These are phyloP conservation scores for Umbelopsis vinacea DNA, from an alignment of 192 early-diverging fungal genomes.

Conservation along the genomic window DNA sequence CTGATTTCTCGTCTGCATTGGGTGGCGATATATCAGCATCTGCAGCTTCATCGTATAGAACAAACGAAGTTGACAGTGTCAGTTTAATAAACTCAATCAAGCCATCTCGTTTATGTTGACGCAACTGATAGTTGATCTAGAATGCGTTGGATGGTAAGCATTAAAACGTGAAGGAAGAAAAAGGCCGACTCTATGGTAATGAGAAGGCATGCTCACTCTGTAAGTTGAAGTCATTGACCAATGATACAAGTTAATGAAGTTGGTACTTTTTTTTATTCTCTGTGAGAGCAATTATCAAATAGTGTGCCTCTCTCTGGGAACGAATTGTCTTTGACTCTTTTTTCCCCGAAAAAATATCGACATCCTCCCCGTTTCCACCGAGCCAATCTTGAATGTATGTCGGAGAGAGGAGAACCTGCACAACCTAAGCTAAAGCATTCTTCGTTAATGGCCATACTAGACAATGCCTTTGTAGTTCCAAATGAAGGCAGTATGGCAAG, in stretches of 20 bases:
- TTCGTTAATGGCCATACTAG: not conserved
- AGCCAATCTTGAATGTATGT: slow-evolving; percentile 1
- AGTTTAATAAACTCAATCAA: slow-evolving; percentile 94
- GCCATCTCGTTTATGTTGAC: slow-evolving; percentile 87
- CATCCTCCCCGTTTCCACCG: not conserved
- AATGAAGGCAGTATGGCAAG: slow-evolving; percentile 39
- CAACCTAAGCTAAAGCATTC: not conserved
- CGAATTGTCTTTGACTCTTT: not conserved
- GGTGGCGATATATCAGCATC: slow-evolving; percentile 37
- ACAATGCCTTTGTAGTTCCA: slow-evolving; percentile 25
- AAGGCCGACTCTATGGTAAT: not conserved
- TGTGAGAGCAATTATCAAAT: not conserved
- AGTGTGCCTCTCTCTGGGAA: not conserved
- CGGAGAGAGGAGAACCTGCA: not conserved
- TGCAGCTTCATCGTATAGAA: slow-evolving; percentile 61
- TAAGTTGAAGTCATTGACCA: slow-evolving; percentile 46
- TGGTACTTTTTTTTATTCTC: not conserved
- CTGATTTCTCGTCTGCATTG: slow-evolving; percentile 40
- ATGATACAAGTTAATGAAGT: not conserved
- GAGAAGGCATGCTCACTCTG: slow-evolving; percentile 34
- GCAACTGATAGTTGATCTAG: slow-evolving; percentile 56
- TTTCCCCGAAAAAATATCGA: not conserved
- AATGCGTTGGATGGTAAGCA: no score
- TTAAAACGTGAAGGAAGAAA: not conserved
- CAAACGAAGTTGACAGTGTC: slow-evolving; percentile 84